Percentiles rank a stretch among this genome's conserved stretches.
Evolutionary conservation across 1,139 yeast species (phyloP).

Genomic region (Nematodospora anomalae): DNA sequence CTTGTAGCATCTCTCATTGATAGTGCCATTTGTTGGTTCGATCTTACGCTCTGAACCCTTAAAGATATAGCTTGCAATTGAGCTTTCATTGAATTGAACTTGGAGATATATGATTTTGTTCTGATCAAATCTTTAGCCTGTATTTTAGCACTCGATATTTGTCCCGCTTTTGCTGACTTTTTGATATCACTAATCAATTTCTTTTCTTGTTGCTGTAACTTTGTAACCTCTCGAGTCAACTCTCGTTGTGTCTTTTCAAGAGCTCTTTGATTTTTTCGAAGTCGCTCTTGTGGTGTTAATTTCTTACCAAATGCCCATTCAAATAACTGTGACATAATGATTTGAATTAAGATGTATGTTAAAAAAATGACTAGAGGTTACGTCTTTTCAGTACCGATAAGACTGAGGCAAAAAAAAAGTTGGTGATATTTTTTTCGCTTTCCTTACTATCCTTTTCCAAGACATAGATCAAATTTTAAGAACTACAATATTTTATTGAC

Average conservation of each 20-base stretch:
- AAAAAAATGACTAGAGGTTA: not conserved
- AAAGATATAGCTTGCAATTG: slow-evolving; percentile 92
- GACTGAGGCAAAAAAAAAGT: not conserved
- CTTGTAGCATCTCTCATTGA: slow-evolving; percentile 97
- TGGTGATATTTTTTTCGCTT: not conserved
- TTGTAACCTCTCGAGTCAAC: slow-evolving; percentile 79
- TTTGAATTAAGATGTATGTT: too few relatives aligned
- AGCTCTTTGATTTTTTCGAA: slow-evolving; percentile 93
- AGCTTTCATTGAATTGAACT: slow-evolving; percentile 92
- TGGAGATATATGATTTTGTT: slow-evolving; percentile 76
- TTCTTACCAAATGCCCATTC: slow-evolving; percentile 97
- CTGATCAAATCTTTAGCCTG: slow-evolving; percentile 95
- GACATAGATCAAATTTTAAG: too few relatives aligned
- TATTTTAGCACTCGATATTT: slow-evolving; percentile 83
- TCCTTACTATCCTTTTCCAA: too few relatives aligned
- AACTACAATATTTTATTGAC: too few relatives aligned
- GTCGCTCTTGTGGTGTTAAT: slow-evolving; percentile 90
- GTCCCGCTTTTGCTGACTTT: slow-evolving; percentile 87
- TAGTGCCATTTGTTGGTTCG: slow-evolving; percentile 92
- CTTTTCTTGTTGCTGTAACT: slow-evolving; percentile 89
- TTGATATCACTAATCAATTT: slow-evolving; percentile 82
- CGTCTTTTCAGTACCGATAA: too few relatives aligned
- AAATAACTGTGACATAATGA: slow-evolving; percentile 54
- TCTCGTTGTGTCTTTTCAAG: slow-evolving; percentile 93
- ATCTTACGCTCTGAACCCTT: slow-evolving; percentile 84